phyloP scores from a whole-genome alignment of 139 green algal species.

The Nannochloris sp. region DNA sequence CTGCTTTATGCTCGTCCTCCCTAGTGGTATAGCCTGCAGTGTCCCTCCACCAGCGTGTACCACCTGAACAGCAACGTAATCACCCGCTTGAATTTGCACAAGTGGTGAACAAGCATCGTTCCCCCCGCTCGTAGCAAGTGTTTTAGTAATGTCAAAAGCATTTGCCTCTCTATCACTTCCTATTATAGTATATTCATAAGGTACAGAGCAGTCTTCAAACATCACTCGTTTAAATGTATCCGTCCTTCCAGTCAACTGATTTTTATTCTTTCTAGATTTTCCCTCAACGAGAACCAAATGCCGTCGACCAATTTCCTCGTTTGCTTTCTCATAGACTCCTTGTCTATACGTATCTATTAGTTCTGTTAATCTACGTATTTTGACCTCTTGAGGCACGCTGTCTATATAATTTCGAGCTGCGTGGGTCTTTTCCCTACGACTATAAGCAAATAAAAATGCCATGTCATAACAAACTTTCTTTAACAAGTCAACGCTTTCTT shows the following conservation, averaged over 20 bases:
- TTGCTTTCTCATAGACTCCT: conserved; percentile 15
- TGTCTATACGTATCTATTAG: conserved; percentile 52
- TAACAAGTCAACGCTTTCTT: conserved; percentile 70
- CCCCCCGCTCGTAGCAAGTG: background rate
- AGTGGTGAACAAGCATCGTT: background rate
- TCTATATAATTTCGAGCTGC: conserved; percentile 66
- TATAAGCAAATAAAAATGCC: conserved; percentile 88
- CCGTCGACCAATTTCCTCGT: conserved; percentile 36
- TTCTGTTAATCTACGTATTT: conserved; percentile 52
- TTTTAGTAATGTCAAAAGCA: background rate
- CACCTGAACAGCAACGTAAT: conserved; percentile 54
- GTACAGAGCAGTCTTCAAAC: conserved; percentile 28
- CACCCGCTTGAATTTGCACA: conserved; percentile 33
- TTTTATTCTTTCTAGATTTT: conserved; percentile 18
- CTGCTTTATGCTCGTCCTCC: conserved; percentile 34
- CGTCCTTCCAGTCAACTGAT: conserved; percentile 46
- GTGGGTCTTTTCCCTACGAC: conserved; percentile 63
- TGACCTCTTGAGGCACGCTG: conserved; percentile 57
- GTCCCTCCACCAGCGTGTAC: conserved; percentile 15
- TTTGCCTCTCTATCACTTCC: too few relatives aligned
- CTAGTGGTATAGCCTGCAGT: conserved; percentile 32
- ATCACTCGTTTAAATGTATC: conserved; percentile 64
- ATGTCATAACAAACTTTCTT: conserved; percentile 52
- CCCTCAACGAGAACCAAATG: conserved; percentile 74
- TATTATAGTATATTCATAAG: conserved; percentile 2